Evolutionary conservation across 345 rosid genomes (phyloP).

Genomic region (Stellera chamaejasme): DNA sequence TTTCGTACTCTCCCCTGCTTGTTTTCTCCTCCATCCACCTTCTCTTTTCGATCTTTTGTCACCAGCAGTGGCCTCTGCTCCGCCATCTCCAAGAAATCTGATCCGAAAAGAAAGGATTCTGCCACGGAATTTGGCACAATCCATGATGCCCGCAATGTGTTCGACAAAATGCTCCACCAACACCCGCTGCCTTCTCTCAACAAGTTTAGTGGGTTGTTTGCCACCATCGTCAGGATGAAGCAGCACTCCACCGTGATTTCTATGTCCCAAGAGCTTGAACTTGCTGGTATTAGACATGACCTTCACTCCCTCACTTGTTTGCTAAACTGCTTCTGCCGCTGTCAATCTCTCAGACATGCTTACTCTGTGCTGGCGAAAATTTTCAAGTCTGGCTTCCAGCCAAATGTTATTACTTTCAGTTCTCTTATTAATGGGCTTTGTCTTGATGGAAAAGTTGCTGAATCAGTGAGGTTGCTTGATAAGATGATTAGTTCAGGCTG

Average conservation of each 20-base stretch:
- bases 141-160: slow-evolving; percentile 2
- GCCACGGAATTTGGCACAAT: not conserved
- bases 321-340: slow-evolving; percentile 9
- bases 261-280: slow-evolving; percentile 7
- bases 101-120: not conserved
- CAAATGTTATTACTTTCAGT: not conserved
- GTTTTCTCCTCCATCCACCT: no score
- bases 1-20: no score
- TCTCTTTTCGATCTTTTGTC: no score
- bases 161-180: not conserved
- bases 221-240: slow-evolving; percentile 5
- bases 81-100: not conserved
- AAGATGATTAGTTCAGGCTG: slow-evolving; percentile 7
- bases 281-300: slow-evolving; percentile 1
- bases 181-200: not conserved
- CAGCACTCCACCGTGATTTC: slow-evolving; percentile 1
- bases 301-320: not conserved
- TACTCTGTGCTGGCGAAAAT: slow-evolving; percentile 11
- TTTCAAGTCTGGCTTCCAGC: slow-evolving; percentile 13
- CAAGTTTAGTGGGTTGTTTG: slow-evolving; percentile 6
- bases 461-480: not conserved
- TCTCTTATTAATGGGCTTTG: no score
- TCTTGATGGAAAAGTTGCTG: no score
- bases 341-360: not conserved
- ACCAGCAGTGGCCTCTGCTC: no score